phyloP scores from a whole-genome alignment of 345 rosid genomes.

The Citrus medica region DNA sequence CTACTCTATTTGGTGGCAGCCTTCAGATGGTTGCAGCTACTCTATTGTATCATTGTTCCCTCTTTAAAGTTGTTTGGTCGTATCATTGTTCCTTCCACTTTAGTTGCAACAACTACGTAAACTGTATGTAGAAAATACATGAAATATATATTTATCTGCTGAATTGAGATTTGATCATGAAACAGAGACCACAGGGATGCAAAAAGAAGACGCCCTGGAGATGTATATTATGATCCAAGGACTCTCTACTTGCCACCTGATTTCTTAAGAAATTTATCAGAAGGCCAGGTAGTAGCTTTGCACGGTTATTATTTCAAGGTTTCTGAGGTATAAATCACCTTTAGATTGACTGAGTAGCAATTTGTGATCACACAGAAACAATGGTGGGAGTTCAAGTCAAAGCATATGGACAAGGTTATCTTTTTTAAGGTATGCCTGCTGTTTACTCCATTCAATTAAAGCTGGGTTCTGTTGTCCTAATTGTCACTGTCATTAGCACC shows the following conservation, averaged over 20 bases:
- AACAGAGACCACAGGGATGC: slow-evolving; percentile 71
- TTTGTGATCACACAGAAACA: slow-evolving; percentile 57
- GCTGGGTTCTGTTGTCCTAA: not conserved
- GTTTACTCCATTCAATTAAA: not conserved
- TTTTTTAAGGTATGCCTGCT: slow-evolving; percentile 76
- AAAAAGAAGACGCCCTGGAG: slow-evolving; percentile 62
- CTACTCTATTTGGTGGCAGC: not conserved
- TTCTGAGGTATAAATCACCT: slow-evolving; percentile 2
- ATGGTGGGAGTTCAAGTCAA: slow-evolving; percentile 99
- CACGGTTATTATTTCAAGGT: slow-evolving; percentile 10
- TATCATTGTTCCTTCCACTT: not conserved
- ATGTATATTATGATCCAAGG: slow-evolving; percentile 70
- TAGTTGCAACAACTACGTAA: not conserved
- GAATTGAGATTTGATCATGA: slow-evolving; percentile 17
- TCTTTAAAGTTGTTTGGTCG: not conserved
- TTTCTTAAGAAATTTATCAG: slow-evolving; percentile 73
- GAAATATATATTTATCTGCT: slow-evolving; percentile 9
- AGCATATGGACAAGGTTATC: slow-evolving; percentile 96
- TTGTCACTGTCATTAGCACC: not conserved
- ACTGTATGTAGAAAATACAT: not conserved
- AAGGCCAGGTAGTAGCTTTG: slow-evolving; percentile 68
- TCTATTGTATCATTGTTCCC: not conserved
- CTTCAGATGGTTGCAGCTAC: not conserved
- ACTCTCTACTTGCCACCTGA: slow-evolving; percentile 87
- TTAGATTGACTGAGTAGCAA: slow-evolving; percentile 11